Base-by-base conservation (phyloP, 2,329 filamentous ascomycete genomes). In the Harringtonia lauricola region DNA sequence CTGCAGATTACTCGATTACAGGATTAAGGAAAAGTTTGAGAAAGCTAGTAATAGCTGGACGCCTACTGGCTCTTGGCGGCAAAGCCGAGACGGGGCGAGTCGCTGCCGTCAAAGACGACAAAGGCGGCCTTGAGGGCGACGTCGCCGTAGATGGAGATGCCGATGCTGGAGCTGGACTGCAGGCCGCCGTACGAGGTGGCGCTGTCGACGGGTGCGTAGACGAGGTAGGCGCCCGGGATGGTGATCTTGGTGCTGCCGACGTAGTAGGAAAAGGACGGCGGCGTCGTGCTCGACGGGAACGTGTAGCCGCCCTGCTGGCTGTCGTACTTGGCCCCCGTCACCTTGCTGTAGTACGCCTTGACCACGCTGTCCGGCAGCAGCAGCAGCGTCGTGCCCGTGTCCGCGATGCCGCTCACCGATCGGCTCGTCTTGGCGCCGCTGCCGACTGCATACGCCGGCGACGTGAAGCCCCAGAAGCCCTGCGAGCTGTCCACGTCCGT, bases 111-210 rank as follows among this genome's bases (percentile, higher is more conserved):
- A 42, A 56, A 55, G 40, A 55, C 52, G 10, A 55, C 54, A 19
- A 52, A 51, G 15, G 52, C 51, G 2, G 54, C 53, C 52, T 56
- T 55, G 36, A 55, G 51, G 7, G 52, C 51, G 4, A 55, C 49
- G 18, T 54, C 52, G 10, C 54, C 54, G 22, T 51, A 56, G 48
- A 56, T 55, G 49, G 50, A 48, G 45, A 55, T 45, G 35, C 53
- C 52, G 21, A 56, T 49, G 21, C 22, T 47, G 15, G 33, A 15
- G 47, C 46, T 44, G 19, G 30, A 37, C 67, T 85, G 81, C 44
- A 86, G 70, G 39, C 80, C 81, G 46, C 81, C 81, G 54, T 70
- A 83, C 69, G 81, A 84, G 31, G 46, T 64, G 4, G 54, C 56
- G 10, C 54, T 61, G 48, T 30, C 66, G 17, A 67, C 59, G 21